phyloP scores from a whole-genome alignment of 73 alveolate genomes.

The Paramecium sexaurelia region DNA sequence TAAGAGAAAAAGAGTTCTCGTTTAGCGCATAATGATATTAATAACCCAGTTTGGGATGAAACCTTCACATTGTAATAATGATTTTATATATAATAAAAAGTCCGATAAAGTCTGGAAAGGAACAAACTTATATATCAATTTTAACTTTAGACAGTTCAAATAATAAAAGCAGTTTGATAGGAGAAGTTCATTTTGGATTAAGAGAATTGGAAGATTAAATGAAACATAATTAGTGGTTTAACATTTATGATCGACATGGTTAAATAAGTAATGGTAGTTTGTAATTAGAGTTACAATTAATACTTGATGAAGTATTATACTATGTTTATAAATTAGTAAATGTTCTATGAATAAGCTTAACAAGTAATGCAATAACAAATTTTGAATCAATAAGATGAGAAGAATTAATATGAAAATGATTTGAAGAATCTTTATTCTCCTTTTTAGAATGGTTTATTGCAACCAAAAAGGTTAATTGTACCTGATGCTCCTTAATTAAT shows the following conservation, averaged over 20 bases:
- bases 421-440: conserved; percentile 15
- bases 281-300: background rate
- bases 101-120: background rate
- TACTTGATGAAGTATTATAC: conserved; percentile 8
- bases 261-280: background rate
- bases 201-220: conserved; percentile 37
- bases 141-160: background rate
- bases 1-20: background rate
- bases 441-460: background rate
- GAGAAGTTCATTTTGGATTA: conserved; percentile 38
- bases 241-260: conserved; percentile 12
- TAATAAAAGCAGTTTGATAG: background rate
- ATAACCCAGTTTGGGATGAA: conserved; percentile 33
- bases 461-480: conserved; percentile 13
- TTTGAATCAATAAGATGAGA: background rate
- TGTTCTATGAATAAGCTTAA: background rate
- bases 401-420: background rate
- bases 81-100: background rate
- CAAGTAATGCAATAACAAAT: background rate
- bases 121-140: background rate
- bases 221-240: conserved; percentile 37
- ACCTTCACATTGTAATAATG: background rate
- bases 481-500: conserved; percentile 18
- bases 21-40: conserved; percentile 16
- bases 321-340: background rate